Conservation (phyloP, 305 asterid species). For the Fraxinus sp. region DNA sequence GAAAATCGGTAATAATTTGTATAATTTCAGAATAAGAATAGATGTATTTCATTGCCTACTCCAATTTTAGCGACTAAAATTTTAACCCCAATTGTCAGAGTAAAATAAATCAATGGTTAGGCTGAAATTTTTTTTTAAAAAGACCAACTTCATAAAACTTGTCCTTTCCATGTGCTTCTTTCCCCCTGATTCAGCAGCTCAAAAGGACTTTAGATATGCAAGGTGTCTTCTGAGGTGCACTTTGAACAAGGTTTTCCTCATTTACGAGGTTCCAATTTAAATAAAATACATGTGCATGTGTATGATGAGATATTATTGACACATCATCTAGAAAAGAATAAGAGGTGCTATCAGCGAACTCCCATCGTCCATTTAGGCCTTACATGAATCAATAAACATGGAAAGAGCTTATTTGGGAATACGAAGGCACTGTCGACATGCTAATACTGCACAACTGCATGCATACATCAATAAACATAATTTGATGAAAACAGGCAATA, state of each 20-base stretch:
- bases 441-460: background rate
- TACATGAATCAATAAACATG: constrained; percentile 31
- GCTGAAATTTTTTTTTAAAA: background rate
- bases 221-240: background rate
- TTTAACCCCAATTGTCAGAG: background rate
- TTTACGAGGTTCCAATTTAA: background rate
- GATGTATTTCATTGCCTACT: constrained; percentile 1
- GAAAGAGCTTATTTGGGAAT: constrained; percentile 29
- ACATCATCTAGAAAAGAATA: constrained; percentile 14
- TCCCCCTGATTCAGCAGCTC: background rate
- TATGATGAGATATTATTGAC: constrained; percentile 27
- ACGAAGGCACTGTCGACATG: constrained; percentile 25
- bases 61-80: constrained; percentile 5
- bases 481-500: background rate
- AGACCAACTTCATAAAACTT: background rate
- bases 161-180: background rate
- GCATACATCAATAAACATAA: background rate
- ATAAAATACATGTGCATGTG: background rate
- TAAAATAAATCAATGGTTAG: background rate
- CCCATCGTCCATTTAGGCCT: constrained; percentile 25
- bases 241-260: constrained; percentile 9
- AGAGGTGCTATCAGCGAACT: constrained; percentile 31
- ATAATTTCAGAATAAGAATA: background rate
- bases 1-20: background rate
- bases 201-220: background rate